These are phyloP conservation scores for Pythium aristosporum DNA, from an alignment of 352 stramenopile genomes.

Conservation along the genomic window DNA sequence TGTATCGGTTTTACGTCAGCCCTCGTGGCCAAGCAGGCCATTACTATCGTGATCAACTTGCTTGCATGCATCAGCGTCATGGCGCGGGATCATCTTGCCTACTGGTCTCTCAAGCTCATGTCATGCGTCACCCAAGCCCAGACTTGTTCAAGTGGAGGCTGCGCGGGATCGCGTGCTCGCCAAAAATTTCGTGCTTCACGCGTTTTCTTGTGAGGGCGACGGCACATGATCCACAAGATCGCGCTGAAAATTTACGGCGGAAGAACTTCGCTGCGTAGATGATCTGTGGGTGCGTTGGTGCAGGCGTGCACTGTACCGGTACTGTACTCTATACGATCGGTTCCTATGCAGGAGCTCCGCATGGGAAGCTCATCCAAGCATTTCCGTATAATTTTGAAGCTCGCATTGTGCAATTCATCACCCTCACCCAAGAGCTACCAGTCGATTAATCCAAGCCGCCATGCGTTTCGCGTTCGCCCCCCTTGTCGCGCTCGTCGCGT, in stretches of 20 bases:
- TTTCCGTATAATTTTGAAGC: not conserved
- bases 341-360: not conserved
- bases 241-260: not conserved
- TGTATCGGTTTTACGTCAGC: too few species aligned
- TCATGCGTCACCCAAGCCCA: not conserved
- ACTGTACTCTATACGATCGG: too few species aligned
- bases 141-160: not conserved
- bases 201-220: not conserved
- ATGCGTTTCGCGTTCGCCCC: not conserved
- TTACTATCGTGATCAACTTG: too few species aligned
- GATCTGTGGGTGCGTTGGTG: too few species aligned
- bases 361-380: not conserved
- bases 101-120: not conserved
- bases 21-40: too few species aligned
- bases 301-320: too few species aligned
- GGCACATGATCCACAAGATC: not conserved
- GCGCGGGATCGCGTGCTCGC: too few species aligned
- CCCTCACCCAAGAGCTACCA: not conserved
- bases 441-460: not conserved
- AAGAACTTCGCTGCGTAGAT: too few species aligned
- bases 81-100: too few species aligned
- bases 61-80: too few species aligned
- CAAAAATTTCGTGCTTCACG: not conserved
- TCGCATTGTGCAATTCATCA: not conserved
- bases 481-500: not conserved